These are phyloP conservation scores for Parmelia sp. DNA, from an alignment of 495 filamentous ascomycete species.

Conservation along the genomic window DNA sequence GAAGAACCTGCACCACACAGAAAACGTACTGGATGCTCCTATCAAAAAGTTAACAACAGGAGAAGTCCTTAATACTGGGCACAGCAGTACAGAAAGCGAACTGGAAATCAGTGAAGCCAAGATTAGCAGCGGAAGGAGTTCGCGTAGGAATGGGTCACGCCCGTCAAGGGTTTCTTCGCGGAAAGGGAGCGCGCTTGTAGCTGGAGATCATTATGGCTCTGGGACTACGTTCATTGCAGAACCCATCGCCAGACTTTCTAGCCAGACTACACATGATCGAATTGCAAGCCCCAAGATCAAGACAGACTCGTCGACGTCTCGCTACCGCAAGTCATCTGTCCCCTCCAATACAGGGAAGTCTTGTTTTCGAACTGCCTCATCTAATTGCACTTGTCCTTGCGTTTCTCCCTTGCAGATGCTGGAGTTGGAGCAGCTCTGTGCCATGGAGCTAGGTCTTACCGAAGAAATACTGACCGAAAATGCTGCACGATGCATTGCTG, in stretches of 20 bases:
- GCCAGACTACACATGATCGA: conserved; percentile 22
- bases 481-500: conserved; percentile 78
- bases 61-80: conserved; percentile 23
- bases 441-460: conserved; percentile 73
- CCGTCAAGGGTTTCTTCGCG: conserved; percentile 49
- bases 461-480: conserved; percentile 90
- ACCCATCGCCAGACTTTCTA: conserved; percentile 3
- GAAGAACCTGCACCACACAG: conserved; percentile 85
- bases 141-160: neutral
- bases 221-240: conserved; percentile 14
- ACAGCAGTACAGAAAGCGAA: conserved; percentile 67
- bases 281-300: conserved; percentile 39
- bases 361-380: conserved; percentile 47
- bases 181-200: conserved; percentile 50
- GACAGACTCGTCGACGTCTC: conserved; percentile 29
- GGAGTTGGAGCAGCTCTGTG: conserved; percentile 81
- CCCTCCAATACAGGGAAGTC: conserved; percentile 27
- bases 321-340: conserved; percentile 30
- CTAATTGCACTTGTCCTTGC: conserved; percentile 67
- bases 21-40: conserved; percentile 76
- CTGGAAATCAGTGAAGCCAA: conserved; percentile 52
- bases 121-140: conserved; percentile 27
- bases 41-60: conserved; percentile 29
- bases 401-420: conserved; percentile 81
- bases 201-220: conserved; percentile 4